These are phyloP conservation scores for Pisolithus marmoratus DNA, from an alignment of 768 basidiomycete species.

Conservation along the genomic window DNA sequence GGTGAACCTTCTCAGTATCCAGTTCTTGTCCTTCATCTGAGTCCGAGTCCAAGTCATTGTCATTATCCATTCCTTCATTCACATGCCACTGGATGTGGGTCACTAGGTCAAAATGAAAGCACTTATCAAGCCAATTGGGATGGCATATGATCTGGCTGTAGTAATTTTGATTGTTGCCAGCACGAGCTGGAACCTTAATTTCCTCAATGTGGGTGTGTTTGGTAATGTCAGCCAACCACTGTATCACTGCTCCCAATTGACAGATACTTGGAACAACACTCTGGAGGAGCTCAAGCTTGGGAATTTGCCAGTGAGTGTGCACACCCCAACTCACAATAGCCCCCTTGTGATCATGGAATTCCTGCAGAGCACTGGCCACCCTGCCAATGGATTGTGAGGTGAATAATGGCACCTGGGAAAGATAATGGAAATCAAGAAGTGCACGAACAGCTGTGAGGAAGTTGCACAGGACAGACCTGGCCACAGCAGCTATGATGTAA, in stretches of 20 bases:
- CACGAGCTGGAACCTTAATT: constrained; percentile 27
- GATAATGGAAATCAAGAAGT: constrained; percentile 33
- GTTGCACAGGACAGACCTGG: too few species aligned
- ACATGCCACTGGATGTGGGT: constrained; percentile 3
- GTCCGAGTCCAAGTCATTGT: not conserved
- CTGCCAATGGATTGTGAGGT: constrained; percentile 12
- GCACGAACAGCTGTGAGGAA: constrained; percentile 30
- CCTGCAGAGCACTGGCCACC: constrained; percentile 15
- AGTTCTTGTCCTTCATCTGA: not conserved
- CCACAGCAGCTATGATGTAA: too few species aligned
- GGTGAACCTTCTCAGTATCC: not conserved
- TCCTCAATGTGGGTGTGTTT: constrained; percentile 29
- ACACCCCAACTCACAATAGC: constrained; percentile 26
- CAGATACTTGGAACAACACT: constrained; percentile 26
- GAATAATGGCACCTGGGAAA: constrained; percentile 27
- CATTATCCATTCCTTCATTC: not conserved
- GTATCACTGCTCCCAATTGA: constrained; percentile 20
- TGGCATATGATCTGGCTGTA: constrained; percentile 27
- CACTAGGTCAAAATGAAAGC: not conserved
- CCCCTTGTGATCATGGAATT: constrained; percentile 31
- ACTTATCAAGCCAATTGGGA: constrained; percentile 28
- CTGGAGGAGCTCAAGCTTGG: constrained; percentile 36
- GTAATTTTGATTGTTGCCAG: constrained; percentile 24
- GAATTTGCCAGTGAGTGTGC: constrained; percentile 32
- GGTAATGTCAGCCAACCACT: constrained; percentile 31